Evolutionary conservation across 2,329 filamentous ascomycete species (phyloP), one percentile per base, ranked within the genome.

Genomic region (Botryotinia narcissicola): DNA sequence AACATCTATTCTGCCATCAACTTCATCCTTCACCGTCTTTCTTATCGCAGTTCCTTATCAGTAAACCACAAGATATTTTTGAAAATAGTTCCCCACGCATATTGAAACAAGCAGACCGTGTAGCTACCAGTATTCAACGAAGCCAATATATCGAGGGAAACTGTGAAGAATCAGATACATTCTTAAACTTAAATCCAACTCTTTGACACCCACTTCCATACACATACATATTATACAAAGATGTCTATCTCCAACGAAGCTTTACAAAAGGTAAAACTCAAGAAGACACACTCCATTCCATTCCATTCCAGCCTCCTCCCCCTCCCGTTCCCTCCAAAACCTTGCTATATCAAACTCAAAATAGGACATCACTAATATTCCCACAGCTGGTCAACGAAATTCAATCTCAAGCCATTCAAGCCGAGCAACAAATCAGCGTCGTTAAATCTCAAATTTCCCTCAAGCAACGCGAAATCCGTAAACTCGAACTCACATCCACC

Each of bases 241-340:
- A 98, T 98, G 95, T 93, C 95, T 72, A 96, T 98, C 79, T 92
- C 95, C 71, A 97, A 97, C 80, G 93, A 97, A 85, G 94, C 95
- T 74, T 86, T 98, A 77, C 93, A 97, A 82, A 97, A 98, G 91
- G 95, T 95, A 81, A 48, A 51, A 37, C 25, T 29, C 16, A 42
- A 25, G 2, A 48, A 40, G 42, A 32, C 48, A n/a, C 32, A 48
- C 51, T 29, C 7, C 32, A 67, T 61, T 59, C 40, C 32, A 42
- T 61, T 29, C 7, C 32, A 54, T 54, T 37, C 7, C 32, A 54
- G 22, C 37, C 40, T n/a, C 25, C 57, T 37, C 59, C 48, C 22
- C 59, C 32, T 46, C 18, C 16, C 57, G 8, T 44, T 12, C 60
- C 70, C 61, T 32, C 73, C 72, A 25, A 25, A 29, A 37, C 3